A percentile compares a stretch with the other conserved stretches of the same genome.
These are phyloP conservation scores for Schizosaccharomyces versatilis DNA, from an alignment of 1,139 yeast species.

Conservation along the genomic window DNA sequence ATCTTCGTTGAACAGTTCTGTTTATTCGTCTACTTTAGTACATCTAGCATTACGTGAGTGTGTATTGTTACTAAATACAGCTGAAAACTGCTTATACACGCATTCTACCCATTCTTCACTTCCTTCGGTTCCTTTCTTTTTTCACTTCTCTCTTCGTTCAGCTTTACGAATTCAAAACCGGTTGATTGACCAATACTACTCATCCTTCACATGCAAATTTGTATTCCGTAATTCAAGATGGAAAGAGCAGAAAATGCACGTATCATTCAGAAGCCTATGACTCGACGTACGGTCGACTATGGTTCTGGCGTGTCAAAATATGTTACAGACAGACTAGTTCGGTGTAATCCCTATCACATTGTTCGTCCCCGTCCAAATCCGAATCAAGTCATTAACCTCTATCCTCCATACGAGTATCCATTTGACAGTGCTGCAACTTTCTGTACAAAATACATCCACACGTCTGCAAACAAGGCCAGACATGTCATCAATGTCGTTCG, in stretches of 20 bases:
- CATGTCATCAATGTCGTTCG: slow-evolving; percentile 76
- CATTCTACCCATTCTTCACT: too few relatives aligned
- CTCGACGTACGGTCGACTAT: slow-evolving; percentile 65
- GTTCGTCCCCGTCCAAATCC: slow-evolving; percentile 48
- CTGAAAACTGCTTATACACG: too few relatives aligned
- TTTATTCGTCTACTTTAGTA: too few relatives aligned
- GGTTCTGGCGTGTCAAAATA: slow-evolving; percentile 65
- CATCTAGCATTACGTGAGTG: too few relatives aligned
- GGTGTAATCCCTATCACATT: slow-evolving; percentile 21
- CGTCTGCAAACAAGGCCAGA: slow-evolving; percentile 73
- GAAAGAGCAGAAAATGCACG: slow-evolving; percentile 2
- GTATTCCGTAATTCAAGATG: not conserved
- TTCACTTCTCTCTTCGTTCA: too few relatives aligned
- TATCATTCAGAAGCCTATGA: slow-evolving; percentile 4
- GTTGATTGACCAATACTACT: not conserved
- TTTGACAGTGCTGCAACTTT: slow-evolving; percentile 34
- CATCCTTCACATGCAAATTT: not conserved
- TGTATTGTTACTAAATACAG: too few relatives aligned
- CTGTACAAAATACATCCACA: slow-evolving; percentile 69
- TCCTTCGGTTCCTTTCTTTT: too few relatives aligned
- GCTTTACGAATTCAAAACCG: not conserved
- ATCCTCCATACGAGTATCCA: slow-evolving; percentile 43
- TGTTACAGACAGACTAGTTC: slow-evolving; percentile 20
- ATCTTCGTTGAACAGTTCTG: too few relatives aligned
- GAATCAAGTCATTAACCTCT: slow-evolving; percentile 39